Conservation (phyloP, 371 early-diverging fungal genomes). For the Capillidium heterosporum region DNA sequence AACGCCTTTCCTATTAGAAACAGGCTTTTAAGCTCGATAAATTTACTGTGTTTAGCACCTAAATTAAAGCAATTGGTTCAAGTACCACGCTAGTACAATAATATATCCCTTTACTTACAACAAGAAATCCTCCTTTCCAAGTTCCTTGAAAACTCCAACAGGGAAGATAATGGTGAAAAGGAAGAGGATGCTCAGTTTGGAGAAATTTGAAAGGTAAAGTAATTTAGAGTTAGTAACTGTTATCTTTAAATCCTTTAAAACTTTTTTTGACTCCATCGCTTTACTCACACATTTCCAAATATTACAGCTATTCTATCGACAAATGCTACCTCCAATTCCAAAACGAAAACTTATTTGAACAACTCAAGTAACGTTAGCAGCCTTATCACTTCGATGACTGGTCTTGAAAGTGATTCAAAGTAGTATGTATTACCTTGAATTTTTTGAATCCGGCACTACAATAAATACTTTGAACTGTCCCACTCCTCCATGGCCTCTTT, state of each 20-base stretch:
- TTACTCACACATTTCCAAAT: conserved; percentile 35
- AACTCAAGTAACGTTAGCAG: conserved; percentile 16
- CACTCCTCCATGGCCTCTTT: conserved; percentile 53
- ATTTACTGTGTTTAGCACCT: conserved; percentile 7
- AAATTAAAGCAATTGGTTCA: conserved; percentile 19
- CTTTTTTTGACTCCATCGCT: conserved; percentile 52
- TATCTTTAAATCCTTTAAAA: conserved; percentile 37
- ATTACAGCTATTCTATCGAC: conserved; percentile 34
- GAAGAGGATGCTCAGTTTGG: conserved; percentile 56
- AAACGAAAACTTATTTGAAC: conserved; percentile 27
- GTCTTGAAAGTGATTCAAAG: conserved; percentile 47
- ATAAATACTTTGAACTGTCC: conserved; percentile 46
- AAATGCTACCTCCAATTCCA: conserved; percentile 25
- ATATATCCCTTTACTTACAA: conserved; percentile 29
- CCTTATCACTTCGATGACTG: conserved; percentile 46
- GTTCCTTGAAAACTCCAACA: conserved; percentile 65
- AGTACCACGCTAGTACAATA: conserved; percentile 36
- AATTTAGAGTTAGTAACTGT: conserved; percentile 6
- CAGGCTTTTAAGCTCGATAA: conserved; percentile 38
- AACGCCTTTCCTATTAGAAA: conserved; percentile 53
- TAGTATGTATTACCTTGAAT: conserved; percentile 13
- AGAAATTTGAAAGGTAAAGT: conserved; percentile 51
- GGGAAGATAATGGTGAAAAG: conserved; percentile 54
- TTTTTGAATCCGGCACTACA: not conserved
- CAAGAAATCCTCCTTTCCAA: conserved; percentile 72